These are phyloP conservation scores for Colletotrichum sp. DNA, from an alignment of 2,329 filamentous ascomycete genomes.

Conservation along the genomic window DNA sequence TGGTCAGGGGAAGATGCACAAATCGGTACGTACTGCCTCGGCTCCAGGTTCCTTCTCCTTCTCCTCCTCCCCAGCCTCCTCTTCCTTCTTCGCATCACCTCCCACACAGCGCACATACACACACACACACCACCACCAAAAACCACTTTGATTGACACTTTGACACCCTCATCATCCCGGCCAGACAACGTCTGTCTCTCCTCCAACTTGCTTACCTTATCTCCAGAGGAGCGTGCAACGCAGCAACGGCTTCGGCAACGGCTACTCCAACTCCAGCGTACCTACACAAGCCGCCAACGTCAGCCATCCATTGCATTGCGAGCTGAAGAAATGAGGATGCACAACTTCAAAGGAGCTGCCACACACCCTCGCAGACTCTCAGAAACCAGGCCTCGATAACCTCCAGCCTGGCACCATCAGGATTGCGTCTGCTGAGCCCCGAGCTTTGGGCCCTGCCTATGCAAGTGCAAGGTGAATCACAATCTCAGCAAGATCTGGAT, in stretches of 20 bases:
- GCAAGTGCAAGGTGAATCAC: slow-evolving; percentile 3
- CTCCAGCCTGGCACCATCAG: not conserved
- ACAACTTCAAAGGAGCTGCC: not conserved
- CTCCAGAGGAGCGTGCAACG: not conserved
- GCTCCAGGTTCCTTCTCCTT: not conserved
- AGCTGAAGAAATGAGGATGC: not conserved
- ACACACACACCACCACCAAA: not conserved
- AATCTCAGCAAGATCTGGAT: not conserved
- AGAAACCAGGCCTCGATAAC: not conserved
- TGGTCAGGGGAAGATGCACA: not conserved
- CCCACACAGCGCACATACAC: not conserved
- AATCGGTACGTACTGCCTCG: not conserved
- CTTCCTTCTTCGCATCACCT: not conserved
- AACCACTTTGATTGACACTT: not conserved
- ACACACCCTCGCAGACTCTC: not conserved
- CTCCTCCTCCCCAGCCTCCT: not conserved
- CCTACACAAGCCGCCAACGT: not conserved
- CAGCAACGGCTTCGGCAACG: not conserved
- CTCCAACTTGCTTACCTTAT: not conserved
- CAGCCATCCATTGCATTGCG: not conserved
- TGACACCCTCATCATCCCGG: not conserved
- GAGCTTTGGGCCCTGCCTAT: not conserved
- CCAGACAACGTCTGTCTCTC: not conserved
- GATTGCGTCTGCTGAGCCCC: not conserved
- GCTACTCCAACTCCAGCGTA: not conserved